Conservation (phyloP, 306 rosid genomes). For the Luffa aegyptiaca region DNA sequence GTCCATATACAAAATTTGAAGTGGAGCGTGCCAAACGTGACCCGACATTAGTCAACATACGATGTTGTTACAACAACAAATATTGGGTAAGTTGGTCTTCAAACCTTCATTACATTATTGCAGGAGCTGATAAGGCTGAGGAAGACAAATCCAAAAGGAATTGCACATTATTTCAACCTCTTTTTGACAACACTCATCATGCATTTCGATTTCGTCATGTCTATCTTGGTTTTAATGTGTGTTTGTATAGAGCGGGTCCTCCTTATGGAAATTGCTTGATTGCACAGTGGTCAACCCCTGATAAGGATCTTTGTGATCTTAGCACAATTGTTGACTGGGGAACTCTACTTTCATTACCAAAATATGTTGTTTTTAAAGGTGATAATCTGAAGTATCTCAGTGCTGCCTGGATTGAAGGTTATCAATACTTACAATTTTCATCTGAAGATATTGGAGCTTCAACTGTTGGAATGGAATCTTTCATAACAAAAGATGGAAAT, state of each 20-base stretch:
- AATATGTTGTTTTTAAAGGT: background rate
- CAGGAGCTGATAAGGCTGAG: background rate
- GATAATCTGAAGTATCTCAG: background rate
- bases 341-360: background rate
- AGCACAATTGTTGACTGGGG: background rate
- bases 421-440: background rate
- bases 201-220: background rate
- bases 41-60: background rate
- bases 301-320: background rate
- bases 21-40: background rate
- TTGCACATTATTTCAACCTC: background rate
- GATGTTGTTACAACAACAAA: background rate
- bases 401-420: background rate
- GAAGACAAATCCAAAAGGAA: background rate
- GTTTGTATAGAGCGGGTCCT: background rate
- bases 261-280: background rate
- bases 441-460: background rate
- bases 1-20: slow-evolving; percentile 1
- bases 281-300: background rate
- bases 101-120: background rate
- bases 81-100: background rate
- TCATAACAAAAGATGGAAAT: background rate
- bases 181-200: background rate
- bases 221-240: background rate
- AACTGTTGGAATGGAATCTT: background rate